These are phyloP conservation scores for Teratosphaeria destructans DNA, from an alignment of 2,329 filamentous ascomycete genomes.

Conservation along the genomic window DNA sequence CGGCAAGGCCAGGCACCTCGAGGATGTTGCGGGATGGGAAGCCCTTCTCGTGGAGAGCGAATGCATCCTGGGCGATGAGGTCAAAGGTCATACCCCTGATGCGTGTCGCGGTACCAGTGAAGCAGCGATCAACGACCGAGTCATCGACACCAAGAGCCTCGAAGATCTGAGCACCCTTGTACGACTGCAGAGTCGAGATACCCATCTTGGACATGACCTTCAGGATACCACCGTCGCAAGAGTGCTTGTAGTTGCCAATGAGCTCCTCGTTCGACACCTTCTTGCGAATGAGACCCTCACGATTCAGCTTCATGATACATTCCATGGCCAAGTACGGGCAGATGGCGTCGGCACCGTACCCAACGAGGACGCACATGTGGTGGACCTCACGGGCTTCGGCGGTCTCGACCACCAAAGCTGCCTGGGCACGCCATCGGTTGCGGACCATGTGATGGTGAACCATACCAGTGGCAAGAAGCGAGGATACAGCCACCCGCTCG, in stretches of 20 bases:
- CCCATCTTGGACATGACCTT: slow-evolving; percentile 99
- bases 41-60: slow-evolving; percentile 88
- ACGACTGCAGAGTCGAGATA: slow-evolving; percentile 89
- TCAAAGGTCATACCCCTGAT: slow-evolving; percentile 93
- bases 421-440: slow-evolving; percentile 90
- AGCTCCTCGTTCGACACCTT: slow-evolving; percentile 71
- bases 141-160: slow-evolving; percentile 92
- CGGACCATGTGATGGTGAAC: slow-evolving; percentile 90
- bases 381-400: slow-evolving; percentile 94
- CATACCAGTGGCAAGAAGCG: slow-evolving; percentile 80
- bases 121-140: slow-evolving; percentile 84
- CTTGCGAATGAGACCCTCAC: slow-evolving; percentile 85
- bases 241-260: slow-evolving; percentile 94
- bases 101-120: slow-evolving; percentile 85
- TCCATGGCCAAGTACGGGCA: slow-evolving; percentile 94
- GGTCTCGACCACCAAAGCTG: slow-evolving; percentile 79
- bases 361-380: slow-evolving; percentile 96
- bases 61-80: slow-evolving; percentile 84
- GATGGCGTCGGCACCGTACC: slow-evolving; percentile 87
- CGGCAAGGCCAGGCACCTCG: slow-evolving; percentile 67
- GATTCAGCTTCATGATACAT: slow-evolving; percentile 93
- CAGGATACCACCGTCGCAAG: slow-evolving; percentile 87
- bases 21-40: slow-evolving; percentile 73
- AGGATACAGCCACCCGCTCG: slow-evolving; percentile 75
- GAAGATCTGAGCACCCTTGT: slow-evolving; percentile 97